Conservation (phyloP, 75 land plant genomes). For the Pinus tabuliformis region DNA sequence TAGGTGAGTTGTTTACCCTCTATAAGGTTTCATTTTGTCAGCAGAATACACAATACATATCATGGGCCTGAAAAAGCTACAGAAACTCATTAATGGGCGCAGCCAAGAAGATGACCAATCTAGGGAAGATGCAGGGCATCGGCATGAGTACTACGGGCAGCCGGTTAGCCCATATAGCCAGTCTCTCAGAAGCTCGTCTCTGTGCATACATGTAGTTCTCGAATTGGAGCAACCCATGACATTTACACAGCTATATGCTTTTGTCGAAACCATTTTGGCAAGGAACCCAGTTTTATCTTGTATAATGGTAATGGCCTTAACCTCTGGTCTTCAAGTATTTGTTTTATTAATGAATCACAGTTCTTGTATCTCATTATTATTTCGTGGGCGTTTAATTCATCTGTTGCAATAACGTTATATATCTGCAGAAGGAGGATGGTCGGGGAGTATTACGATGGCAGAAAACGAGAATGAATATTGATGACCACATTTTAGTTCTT, state of each 20-base stretch:
- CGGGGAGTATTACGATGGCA: conserved; percentile 24
- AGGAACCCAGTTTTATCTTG: not conserved
- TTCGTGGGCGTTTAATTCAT: not conserved
- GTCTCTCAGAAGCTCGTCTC: not conserved
- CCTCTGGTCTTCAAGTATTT: not conserved
- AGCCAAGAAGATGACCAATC: too few relatives aligned
- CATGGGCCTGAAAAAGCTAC: too few relatives aligned
- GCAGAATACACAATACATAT: too few relatives aligned
- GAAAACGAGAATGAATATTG: conserved; percentile 13
- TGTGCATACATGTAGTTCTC: not conserved
- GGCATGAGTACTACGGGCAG: not conserved
- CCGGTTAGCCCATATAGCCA: not conserved
- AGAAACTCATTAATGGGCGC: too few relatives aligned
- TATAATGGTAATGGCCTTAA: not conserved
- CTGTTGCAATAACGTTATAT: not conserved
- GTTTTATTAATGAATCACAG: not conserved
- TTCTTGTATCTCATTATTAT: not conserved
- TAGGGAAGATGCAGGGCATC: too few relatives aligned
- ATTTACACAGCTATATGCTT: not conserved
- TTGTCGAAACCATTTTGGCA: not conserved
- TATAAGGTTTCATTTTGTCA: too few relatives aligned
- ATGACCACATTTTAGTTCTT: conserved; percentile 16
- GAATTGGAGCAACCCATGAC: not conserved
- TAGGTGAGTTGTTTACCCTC: too few relatives aligned
- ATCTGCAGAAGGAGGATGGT: conserved; percentile 16